Base-by-base conservation (phyloP, 805 yeast species). In the Hyphopichia homilentoma region DNA sequence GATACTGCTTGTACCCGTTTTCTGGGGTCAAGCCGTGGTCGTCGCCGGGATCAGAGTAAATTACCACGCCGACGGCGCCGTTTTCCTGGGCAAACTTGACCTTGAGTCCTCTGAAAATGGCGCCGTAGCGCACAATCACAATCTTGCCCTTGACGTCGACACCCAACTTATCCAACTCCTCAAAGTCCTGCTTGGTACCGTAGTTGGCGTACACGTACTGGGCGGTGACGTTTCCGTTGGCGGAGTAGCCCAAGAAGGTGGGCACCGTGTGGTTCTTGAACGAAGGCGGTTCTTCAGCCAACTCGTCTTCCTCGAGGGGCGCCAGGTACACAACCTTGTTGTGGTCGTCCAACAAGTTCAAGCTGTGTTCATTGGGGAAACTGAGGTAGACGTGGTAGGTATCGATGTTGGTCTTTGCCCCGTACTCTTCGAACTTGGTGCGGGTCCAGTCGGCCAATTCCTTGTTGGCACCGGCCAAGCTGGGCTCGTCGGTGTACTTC, bases 181-280 rank as follows among this genome's bases (percentile, higher is more conserved):
- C 72, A 37, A 73, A 84, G 48, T 84, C 93, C 31, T 69, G 69
- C 33, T 57, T 61, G 4, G 77, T 68, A 35, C 93, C 93, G 53
- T 77, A 81, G 52, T 84, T 81, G 29, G 78, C 86, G 52, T 74
- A 84, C 4, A 84, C 69, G 38, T 70, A 75, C 39, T 73, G 61
- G 2, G 78, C 83, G 4, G 87, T 81, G 27, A 78, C 84, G 45
- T 82, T 81, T 25, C 93, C 94, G 35, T 73, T 69, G 7, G 84
- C 88, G 4, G 85, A 77, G 47, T 81, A 84, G 1, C 86, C 88
- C 50, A 81, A 80, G 61, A 84, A 84, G 0, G 87, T 79, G 9
- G 88, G 89, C 16, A 81, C 70, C 21, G 68, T 54, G 38, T 69
- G 74, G 18, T 64, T 63, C n/a, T 53, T 49, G 6, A 48, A 46